Base-by-base conservation (phyloP, 352 stramenopile species). In the Pythium plurisporium region DNA sequence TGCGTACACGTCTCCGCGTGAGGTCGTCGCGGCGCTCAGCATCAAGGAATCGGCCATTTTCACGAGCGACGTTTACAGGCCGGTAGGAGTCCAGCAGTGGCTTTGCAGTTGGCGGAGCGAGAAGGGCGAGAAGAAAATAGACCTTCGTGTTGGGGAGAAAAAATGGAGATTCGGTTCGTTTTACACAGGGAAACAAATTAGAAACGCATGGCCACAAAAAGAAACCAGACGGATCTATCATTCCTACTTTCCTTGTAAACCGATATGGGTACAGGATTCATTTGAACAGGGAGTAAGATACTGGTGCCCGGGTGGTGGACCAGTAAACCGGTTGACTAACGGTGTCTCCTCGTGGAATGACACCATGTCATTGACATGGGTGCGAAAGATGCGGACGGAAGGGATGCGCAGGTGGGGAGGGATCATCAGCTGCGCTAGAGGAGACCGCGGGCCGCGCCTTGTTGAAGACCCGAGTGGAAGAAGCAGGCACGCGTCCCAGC, bases 251-350 rank as follows among this genome's bases (percentile, higher is more conserved):
- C n/a, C n/a, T n/a, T n/a, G n/a, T n/a, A 48, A 52, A 52, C 10
- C 23, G 40, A 58, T 64, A 49, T 53, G 26, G 40, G 29, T 64
- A 25, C 1, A 15, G 31, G 10, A 64, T 48, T 14, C 23, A 5
- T 26, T 57, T 40, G 1, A 12, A 45, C n/a, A 44, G 58, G 56
- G 56, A 34, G 30, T 48, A 64, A 58, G 56, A 64, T 64, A 64
- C 56, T 64, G 56, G 56, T 64, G 56, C 36, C 46, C 25, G 17
- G 23, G 17, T n/a, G 38, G 38, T 48, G 22, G 33, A 50, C 53
- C 53, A 48, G 53, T 60, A 59, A 56, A 56, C 37, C 49, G 47
- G 47, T 55, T 25, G 34, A 55, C 47, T 17, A 55, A 30, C 31
- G 22, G 31, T 42, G 12, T 19, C 11, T 15, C 4, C 10, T n/a